Base-by-base conservation (phyloP, 2,329 filamentous ascomycete species). In the Phaeosphaeria sp. region DNA sequence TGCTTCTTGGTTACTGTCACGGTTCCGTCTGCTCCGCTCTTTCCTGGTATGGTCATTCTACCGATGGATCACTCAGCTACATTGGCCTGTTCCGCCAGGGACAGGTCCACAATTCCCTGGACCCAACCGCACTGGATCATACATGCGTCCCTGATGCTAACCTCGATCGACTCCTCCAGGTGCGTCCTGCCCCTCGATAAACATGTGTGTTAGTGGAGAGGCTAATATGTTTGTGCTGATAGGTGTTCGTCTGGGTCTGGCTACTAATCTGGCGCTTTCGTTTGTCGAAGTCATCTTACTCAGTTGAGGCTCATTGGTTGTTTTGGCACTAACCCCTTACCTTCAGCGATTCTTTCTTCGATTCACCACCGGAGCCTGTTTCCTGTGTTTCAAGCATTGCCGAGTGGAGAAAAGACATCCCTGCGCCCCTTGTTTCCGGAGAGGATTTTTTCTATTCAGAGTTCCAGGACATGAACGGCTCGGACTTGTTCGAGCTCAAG, bases 371-470 rank as follows among this genome's bases (percentile, higher is more conserved):
- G 63, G 67, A 71, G 67, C 63, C 72, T 56, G 71, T 66, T 63
- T 76, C 72, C 67, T 71, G 66, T 57, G 68, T 73, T 47, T 73
- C 73, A 56, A 73, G 77, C 69, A 77, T 78, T 69, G 71, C 74
- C 60, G 70, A 78, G 73, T 79, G 77, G 77, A 76, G 69, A 62
- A 75, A 79, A 60, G 73, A 77, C 54, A 74, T 78, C 24, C 70
- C 75, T 22, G 69, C 73, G 53, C 67, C 67, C n/a, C 48, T 72
- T 62, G 66, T 68, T 59, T 65, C 71, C 53, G 70, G 65, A 61
- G 64, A 69, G 70, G 73, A 77, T 60, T 64, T 77, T 60, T 68
- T 75, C 69, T 71, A 69, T 56, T 64, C 74, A 62, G 72, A 75
- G 6, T 64, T 73, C 59, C 68, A 68, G 65, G 74, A 75, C 52